Percentiles rank a stretch among this genome's conserved stretches.
phyloP scores from a whole-genome alignment of 169 alveolate genomes.

The Plasmodium cynomolgi region DNA sequence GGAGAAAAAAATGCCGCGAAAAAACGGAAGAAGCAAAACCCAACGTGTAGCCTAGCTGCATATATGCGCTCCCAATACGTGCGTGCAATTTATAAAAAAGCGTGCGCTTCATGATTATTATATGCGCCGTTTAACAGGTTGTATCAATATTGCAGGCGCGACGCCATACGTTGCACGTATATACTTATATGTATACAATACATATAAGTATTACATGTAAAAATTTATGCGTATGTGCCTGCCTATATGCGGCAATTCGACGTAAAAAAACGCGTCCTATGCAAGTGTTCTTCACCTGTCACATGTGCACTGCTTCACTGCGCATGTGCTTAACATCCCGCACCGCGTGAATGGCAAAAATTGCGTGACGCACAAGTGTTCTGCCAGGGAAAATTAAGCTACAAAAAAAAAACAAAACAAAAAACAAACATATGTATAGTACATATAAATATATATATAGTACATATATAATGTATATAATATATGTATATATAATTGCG shows the following conservation, averaged over 20 bases:
- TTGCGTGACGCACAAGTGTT: background rate
- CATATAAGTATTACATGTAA: background rate
- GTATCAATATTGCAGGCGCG: background rate
- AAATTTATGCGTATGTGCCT: background rate
- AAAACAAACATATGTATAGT: background rate
- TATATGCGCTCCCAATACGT: background rate
- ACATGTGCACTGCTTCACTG: background rate
- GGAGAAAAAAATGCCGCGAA: background rate
- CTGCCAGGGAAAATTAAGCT: background rate
- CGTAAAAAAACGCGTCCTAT: background rate
- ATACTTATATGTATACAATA: background rate
- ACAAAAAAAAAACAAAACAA: background rate
- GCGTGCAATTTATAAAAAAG: background rate
- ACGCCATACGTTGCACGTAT: background rate
- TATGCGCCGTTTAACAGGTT: background rate
- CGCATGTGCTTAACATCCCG: background rate
- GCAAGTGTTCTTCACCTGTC: background rate
- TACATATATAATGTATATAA: background rate
- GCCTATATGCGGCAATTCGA: background rate
- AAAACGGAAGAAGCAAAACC: background rate
- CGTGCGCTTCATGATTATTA: background rate
- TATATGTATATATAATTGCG: background rate
- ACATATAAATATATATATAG: background rate
- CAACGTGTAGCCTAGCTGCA: background rate
- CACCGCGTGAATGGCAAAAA: background rate